Evolutionary conservation across 495 filamentous ascomycete genomes (phyloP), one percentile per base, ranked within the genome.

Genomic region (Penicillium soppii): DNA sequence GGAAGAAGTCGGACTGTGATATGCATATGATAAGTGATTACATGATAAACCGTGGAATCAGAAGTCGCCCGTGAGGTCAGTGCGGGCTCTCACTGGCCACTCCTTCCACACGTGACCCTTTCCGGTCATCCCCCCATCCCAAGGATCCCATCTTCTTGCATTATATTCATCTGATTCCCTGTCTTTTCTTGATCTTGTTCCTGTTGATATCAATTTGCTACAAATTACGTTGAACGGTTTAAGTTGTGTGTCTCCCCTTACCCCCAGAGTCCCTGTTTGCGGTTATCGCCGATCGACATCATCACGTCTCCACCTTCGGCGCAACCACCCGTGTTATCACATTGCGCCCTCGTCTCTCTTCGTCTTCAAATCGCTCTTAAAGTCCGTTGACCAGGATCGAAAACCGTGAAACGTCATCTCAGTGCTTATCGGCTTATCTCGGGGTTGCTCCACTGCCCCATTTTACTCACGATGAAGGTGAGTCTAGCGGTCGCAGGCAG

Each of bases 21-120:
- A n/a, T n/a, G n/a, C n/a, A n/a, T n/a, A n/a, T n/a, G n/a, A n/a
- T n/a, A n/a, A n/a, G n/a, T n/a, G n/a, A n/a, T n/a, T n/a, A 41
- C 17, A 16, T 44, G 12, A 37, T 33, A 54, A 52, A 65, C 61
- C 54, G 55, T 61, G 54, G 57, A 43, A 55, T 40, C 15, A n/a
- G n/a, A n/a, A n/a, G 15, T 30, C 33, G 41, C 66, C 60, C 72
- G 74, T 77, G 74, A 75, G 61, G 72, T 65, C 55, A 62, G 52
- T 52, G 65, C 61, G 67, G 55, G 54, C 56, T 74, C 57, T 74
- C 66, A 77, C 74, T 77, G 74, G 74, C 60, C 47, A 35, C 29
- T 21, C 43, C 21, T 26, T 15, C 30, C 33, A 43, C 72, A 75
- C 71, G 70, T 74, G 72, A 75, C 48, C 56, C 47, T 56, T 36